These are phyloP conservation scores for Papiliotrema terrestris DNA, from an alignment of 1,284 basidiomycete species.

Conservation along the genomic window DNA sequence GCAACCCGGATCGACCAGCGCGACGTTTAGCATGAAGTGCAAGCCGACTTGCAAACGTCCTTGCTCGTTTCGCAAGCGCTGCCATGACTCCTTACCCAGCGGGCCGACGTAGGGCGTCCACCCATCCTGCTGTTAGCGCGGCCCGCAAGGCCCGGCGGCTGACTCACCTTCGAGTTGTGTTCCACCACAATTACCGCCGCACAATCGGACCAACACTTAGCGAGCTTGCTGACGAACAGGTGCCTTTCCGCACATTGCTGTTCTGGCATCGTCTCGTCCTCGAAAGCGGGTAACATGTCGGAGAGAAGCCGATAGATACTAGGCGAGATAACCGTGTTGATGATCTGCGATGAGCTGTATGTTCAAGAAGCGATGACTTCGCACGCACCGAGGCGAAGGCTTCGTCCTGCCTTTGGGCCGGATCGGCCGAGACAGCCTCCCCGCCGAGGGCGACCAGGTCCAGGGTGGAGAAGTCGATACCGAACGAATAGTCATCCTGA, in stretches of 20 bases:
- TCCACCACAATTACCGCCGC: conserved; percentile 62
- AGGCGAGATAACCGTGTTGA: conserved; percentile 58
- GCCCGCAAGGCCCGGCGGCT: not conserved
- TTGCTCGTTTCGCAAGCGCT: conserved; percentile 56
- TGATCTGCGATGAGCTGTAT: conserved; percentile 49
- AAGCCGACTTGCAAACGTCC: conserved; percentile 62
- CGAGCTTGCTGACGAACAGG: conserved; percentile 55
- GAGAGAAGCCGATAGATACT: conserved; percentile 63
- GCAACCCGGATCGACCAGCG: conserved; percentile 61
- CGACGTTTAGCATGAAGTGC: conserved; percentile 64
- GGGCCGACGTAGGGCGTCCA: conserved; percentile 64
- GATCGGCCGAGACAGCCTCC: conserved; percentile 24
- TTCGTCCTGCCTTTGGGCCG: conserved; percentile 34
- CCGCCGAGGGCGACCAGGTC: conserved; percentile 40
- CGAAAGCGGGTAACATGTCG: conserved; percentile 51
- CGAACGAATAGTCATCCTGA: conserved; percentile 58
- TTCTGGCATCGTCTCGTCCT: conserved; percentile 22
- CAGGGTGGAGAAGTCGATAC: conserved; percentile 41
- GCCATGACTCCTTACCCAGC: conserved; percentile 60
- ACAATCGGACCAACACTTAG: conserved; percentile 76
- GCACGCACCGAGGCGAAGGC: conserved; percentile 37
- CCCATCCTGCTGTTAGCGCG: conserved; percentile 48
- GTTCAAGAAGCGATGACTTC: not conserved
- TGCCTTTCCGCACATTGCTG: conserved; percentile 33
- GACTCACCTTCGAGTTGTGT: conserved; percentile 56